Conservation (phyloP, 2,329 filamentous ascomycete genomes). For the Colletotrichum sansevieriae region DNA sequence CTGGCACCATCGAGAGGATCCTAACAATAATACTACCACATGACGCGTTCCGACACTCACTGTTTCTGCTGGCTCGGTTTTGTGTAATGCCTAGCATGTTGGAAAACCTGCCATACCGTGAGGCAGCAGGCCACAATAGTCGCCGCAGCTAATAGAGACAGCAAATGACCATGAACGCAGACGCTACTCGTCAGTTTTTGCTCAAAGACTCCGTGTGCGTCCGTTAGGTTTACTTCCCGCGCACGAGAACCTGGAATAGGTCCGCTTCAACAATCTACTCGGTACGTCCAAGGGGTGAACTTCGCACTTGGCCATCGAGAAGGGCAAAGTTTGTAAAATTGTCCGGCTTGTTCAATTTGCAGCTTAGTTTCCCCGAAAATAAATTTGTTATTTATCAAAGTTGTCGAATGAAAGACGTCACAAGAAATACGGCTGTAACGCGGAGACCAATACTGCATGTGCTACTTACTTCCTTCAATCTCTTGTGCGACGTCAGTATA, state of each 20-base stretch:
- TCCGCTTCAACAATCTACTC: background rate
- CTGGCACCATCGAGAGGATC: slow-evolving; percentile 10
- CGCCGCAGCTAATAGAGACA: background rate
- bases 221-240: too few species aligned
- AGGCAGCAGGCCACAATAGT: slow-evolving; percentile 8
- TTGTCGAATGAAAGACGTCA: too few species aligned
- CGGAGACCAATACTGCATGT: too few species aligned
- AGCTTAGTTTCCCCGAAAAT: too few species aligned
- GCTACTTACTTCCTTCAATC: too few species aligned
- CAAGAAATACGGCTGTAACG: too few species aligned
- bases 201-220: background rate
- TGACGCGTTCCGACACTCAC: slow-evolving; percentile 13
- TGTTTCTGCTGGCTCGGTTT: slow-evolving; percentile 24
- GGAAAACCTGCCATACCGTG: slow-evolving; percentile 6
- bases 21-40: too few species aligned
- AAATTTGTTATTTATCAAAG: too few species aligned
- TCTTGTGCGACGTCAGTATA: too few species aligned
- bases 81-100: slow-evolving; percentile 25
- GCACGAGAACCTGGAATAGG: background rate
- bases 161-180: slow-evolving; percentile 5
- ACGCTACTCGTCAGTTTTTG: background rate
- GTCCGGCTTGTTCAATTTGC: too few species aligned
- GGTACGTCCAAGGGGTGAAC: slow-evolving; percentile 15
- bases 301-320: slow-evolving; percentile 23
- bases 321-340: too few species aligned